Evolutionary conservation across 108 stramenopile genomes (phyloP).

Genomic region (Nannochloropsis gaditana): DNA sequence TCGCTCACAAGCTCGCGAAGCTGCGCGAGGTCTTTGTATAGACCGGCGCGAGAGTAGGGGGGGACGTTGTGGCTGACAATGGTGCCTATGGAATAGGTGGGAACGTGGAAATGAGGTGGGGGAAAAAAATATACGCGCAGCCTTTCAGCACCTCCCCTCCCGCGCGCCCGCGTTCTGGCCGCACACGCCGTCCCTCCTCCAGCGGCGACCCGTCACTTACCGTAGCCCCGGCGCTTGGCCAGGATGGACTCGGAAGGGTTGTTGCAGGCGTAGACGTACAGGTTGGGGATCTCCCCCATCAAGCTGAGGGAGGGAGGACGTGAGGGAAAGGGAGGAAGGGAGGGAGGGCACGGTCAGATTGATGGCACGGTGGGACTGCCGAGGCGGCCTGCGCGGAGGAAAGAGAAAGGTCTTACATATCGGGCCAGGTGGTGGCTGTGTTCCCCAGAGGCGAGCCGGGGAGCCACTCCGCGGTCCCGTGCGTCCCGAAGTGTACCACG

Average conservation of each 20-base stretch:
- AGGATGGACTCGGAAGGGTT: conserved; percentile 75
- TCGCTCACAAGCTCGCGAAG: conserved; percentile 69
- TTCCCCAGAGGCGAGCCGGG: conserved; percentile 73
- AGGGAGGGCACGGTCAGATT: neutral
- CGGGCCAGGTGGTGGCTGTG: conserved; percentile 68
- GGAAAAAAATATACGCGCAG: neutral
- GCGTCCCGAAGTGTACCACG: conserved; percentile 79
- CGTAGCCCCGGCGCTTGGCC: conserved; percentile 78
- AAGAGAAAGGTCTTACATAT: conserved; percentile 33
- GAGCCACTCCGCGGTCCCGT: conserved; percentile 70
- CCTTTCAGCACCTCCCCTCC: too few species aligned
- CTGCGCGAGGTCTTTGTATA: conserved; percentile 71
- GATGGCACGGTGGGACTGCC: neutral
- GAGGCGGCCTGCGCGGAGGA: neutral
- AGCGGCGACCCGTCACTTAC: neutral
- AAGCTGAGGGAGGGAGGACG: neutral
- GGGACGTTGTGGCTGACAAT: conserved; percentile 72
- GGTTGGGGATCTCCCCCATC: conserved; percentile 57
- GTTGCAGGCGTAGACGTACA: conserved; percentile 76
- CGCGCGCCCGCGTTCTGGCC: too few species aligned
- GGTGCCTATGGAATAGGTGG: conserved; percentile 43
- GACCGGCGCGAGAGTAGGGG: conserved; percentile 71
- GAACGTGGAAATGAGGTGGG: neutral
- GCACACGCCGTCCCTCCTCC: too few species aligned
- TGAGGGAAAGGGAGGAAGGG: neutral